Conservation (phyloP, 2,329 filamentous ascomycete genomes). For the Basipetospora chlamydospora region DNA sequence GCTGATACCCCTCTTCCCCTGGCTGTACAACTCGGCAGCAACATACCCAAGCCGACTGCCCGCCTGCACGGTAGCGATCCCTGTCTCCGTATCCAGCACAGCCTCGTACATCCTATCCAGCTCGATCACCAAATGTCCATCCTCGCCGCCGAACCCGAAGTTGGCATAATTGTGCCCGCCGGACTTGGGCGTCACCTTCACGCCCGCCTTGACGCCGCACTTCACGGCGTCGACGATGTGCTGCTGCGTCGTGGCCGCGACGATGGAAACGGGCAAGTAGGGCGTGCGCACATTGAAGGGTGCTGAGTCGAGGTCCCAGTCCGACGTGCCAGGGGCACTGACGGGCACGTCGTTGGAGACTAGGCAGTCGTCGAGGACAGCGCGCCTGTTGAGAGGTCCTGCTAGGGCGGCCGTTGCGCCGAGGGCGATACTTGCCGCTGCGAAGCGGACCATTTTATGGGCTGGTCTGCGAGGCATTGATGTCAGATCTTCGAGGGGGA, state of each 20-base stretch:
- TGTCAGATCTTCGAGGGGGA: too few species aligned
- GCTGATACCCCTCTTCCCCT: constrained; percentile 21
- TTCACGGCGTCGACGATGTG: constrained; percentile 29
- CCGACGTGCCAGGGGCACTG: constrained; percentile 1
- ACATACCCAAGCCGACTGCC: constrained; percentile 29
- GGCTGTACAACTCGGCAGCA: constrained; percentile 19
- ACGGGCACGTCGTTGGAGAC: background rate
- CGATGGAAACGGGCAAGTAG: constrained; percentile 17
- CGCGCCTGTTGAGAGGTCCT: constrained; percentile 2
- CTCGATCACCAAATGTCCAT: constrained; percentile 25
- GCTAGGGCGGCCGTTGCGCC: background rate
- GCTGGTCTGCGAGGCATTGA: too few species aligned
- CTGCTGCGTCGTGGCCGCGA: constrained; percentile 16
- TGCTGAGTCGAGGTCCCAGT: constrained; percentile 18
- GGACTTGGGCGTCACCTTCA: constrained; percentile 34
- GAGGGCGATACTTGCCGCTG: constrained; percentile 1
- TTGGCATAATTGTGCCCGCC: constrained; percentile 41
- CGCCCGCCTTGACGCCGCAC: constrained; percentile 24
- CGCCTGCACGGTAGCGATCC: constrained; percentile 21
- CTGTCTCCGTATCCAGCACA: constrained; percentile 14
- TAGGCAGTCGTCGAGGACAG: constrained; percentile 3
- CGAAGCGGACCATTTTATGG: constrained; percentile 3
- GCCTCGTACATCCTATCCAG: constrained; percentile 24
- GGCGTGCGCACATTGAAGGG: constrained; percentile 20
- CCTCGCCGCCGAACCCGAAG: constrained; percentile 26